A percentile compares a stretch with the other conserved stretches of the same genome.
Conservation (phyloP, 1,139 yeast species). For the Yamadazyma blattariae region DNA sequence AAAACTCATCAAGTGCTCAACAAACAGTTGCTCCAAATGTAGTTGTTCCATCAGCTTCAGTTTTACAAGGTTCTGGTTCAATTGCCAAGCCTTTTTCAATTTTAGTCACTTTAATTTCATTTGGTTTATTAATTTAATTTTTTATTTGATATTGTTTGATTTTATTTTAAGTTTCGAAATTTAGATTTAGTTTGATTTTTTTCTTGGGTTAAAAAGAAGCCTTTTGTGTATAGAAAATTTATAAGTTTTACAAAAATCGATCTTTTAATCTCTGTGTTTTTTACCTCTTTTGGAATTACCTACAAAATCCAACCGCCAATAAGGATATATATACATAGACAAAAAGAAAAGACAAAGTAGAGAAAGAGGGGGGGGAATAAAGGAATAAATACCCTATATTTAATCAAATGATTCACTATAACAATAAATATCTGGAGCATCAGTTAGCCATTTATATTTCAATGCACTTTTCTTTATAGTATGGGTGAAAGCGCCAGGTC, state of each 20-base stretch:
- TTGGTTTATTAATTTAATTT: constrained; percentile 4
- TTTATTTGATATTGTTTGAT: too few relatives aligned
- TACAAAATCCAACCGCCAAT: too few relatives aligned
- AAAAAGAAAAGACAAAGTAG: too few relatives aligned
- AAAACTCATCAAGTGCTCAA: neutral
- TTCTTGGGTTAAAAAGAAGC: neutral
- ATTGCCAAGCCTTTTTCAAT: constrained; percentile 7
- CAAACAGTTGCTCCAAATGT: constrained; percentile 5
- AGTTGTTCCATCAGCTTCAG: constrained; percentile 5
- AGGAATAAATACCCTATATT: constrained; percentile 1
- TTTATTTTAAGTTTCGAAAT: too few relatives aligned
- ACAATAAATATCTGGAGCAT: constrained; percentile 35
- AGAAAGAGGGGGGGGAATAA: too few relatives aligned
- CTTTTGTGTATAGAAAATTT: too few relatives aligned
- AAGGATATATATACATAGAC: too few relatives aligned
- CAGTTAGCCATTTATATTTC: constrained; percentile 21
- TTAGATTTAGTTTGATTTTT: neutral
- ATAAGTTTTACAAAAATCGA: too few relatives aligned
- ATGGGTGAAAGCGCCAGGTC: constrained; percentile 29
- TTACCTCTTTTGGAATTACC: too few relatives aligned
- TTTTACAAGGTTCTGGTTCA: constrained; percentile 9
- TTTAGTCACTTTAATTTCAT: constrained; percentile 8
- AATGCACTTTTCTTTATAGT: constrained; percentile 27
- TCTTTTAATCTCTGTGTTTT: too few relatives aligned
- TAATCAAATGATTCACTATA: constrained; percentile 28